Percentiles rank a stretch among this genome's conserved stretches.
Evolutionary conservation across 768 basidiomycete genomes (phyloP).

Genomic region (Amylocystis lapponica): DNA sequence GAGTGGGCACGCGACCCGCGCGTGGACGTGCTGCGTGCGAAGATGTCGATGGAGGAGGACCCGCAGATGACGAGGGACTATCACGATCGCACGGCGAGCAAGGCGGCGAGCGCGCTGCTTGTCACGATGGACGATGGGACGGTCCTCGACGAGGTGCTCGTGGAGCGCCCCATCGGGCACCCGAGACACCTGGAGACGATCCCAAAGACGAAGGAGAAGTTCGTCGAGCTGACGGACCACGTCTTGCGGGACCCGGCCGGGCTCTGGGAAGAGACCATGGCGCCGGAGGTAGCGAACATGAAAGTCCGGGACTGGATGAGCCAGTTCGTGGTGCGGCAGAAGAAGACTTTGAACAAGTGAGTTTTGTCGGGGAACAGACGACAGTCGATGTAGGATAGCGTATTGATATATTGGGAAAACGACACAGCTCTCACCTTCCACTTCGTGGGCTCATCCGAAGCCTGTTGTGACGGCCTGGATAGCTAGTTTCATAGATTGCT

Average conservation of each 20-base stretch:
- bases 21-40: constrained; percentile 6
- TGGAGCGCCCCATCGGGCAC: constrained; percentile 6
- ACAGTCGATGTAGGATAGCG: no score
- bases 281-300: background rate
- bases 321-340: background rate
- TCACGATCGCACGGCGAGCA: background rate
- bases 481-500: no score
- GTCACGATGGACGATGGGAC: constrained; percentile 9
- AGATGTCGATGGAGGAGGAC: constrained; percentile 11
- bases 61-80: constrained; percentile 9
- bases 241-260: constrained; percentile 2
- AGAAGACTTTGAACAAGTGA: background rate
- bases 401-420: background rate
- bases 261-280: constrained; percentile 7
- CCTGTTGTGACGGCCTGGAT: no score
- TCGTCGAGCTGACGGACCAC: constrained; percentile 1
- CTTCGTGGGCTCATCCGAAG: no score
- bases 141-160: constrained; percentile 8
- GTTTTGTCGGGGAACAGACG: no score
- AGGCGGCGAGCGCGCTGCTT: constrained; percentile 2
- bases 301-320: constrained; percentile 7
- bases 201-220: constrained; percentile 1
- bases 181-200: constrained; percentile 5
- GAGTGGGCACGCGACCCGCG: constrained; percentile 4
- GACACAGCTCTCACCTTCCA: background rate